Evolutionary conservation across 306 rosid species (phyloP).

Genomic region (Trifolium fragiferum): DNA sequence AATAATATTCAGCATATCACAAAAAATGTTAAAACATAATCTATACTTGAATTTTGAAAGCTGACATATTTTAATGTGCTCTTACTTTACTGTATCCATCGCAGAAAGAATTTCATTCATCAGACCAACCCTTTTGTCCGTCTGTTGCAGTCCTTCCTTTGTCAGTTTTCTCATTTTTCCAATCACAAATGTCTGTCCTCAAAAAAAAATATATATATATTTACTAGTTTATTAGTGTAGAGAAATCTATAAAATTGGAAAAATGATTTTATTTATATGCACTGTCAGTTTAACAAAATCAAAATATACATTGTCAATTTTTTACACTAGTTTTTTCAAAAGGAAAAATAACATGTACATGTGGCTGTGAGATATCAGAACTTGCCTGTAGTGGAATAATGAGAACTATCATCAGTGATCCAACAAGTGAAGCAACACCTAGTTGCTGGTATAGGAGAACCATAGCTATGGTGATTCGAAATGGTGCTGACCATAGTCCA

Average conservation of each 20-base stretch:
- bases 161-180: constrained; percentile 77
- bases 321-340: too few relatives aligned
- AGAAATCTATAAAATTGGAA: constrained; percentile 11
- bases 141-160: constrained; percentile 71
- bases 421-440: constrained; percentile 86
- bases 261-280: neutral
- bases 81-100: constrained; percentile 93
- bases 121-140: constrained; percentile 91
- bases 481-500: constrained; percentile 88
- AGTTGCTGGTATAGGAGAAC: constrained; percentile 90
- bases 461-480: constrained; percentile 73
- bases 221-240: constrained; percentile 4
- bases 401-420: constrained; percentile 68
- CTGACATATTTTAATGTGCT: constrained; percentile 2
- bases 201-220: neutral
- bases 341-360: too few relatives aligned
- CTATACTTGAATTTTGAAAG: constrained; percentile 1
- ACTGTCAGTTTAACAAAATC: too few relatives aligned
- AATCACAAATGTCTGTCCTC: constrained; percentile 59
- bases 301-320: too few relatives aligned
- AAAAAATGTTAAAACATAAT: constrained; percentile 23
- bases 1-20: constrained; percentile 46
- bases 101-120: constrained; percentile 84
- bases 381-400: constrained; percentile 73
- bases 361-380: neutral